These are phyloP conservation scores for Globisporangium perplexum DNA, from an alignment of 352 stramenopile species.

Conservation along the genomic window DNA sequence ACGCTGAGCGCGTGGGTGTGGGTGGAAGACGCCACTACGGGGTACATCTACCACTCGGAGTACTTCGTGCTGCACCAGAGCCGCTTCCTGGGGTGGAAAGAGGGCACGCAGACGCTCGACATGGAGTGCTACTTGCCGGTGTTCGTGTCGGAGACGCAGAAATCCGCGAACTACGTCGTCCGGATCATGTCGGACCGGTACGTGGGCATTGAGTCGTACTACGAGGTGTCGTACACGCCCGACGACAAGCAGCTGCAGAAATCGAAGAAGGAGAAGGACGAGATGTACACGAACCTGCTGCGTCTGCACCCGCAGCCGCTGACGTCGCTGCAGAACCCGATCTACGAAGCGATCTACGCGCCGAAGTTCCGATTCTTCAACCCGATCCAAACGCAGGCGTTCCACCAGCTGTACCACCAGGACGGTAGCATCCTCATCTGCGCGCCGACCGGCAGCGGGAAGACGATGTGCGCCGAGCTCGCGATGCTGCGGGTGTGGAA, in stretches of 20 bases:
- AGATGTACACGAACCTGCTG: constrained; percentile 88
- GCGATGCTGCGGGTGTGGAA: constrained; percentile 96
- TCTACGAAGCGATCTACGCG: constrained; percentile 91
- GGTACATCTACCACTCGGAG: constrained; percentile 94
- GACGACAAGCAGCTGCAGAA: constrained; percentile 23
- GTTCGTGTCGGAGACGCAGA: constrained; percentile 88
- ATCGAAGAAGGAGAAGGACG: constrained; percentile 48
- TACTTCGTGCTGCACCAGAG: constrained; percentile 84
- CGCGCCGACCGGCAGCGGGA: constrained; percentile 95
- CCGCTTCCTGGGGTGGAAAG: constrained; percentile 60
- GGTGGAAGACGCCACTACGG: constrained; percentile 94
- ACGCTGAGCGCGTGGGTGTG: constrained; percentile 94
- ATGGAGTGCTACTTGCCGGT: constrained; percentile 96
- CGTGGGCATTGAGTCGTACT: constrained; percentile 93
- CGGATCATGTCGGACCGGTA: constrained; percentile 95
- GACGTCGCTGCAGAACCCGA: constrained; percentile 86
- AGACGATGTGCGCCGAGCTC: constrained; percentile 97
- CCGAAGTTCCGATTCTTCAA: constrained; percentile 88
- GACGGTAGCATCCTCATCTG: constrained; percentile 95
- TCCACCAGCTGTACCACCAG: constrained; percentile 97
- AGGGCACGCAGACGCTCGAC: constrained; percentile 58
- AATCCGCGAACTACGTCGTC: constrained; percentile 90
- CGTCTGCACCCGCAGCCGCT: constrained; percentile 94
- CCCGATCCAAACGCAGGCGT: constrained; percentile 97
- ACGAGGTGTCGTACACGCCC: constrained; percentile 59